Percentiles rank a stretch among this genome's conserved stretches.
Evolutionary conservation across 192 early-diverging fungal genomes (phyloP).

Genomic region (Phlyctochytrium bullatum): DNA sequence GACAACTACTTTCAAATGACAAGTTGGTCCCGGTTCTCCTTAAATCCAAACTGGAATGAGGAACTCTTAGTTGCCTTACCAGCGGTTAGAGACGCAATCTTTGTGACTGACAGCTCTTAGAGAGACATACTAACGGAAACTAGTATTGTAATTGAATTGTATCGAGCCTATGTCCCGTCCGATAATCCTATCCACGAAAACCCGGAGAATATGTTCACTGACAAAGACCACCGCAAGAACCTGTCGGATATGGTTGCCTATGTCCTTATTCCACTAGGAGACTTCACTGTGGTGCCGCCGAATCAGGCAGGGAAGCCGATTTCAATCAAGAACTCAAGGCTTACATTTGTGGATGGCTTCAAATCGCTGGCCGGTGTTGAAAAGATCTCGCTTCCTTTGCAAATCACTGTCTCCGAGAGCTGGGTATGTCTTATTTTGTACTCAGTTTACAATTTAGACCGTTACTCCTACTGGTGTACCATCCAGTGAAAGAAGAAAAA

Average conservation of each 20-base stretch:
- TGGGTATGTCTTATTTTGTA: no score
- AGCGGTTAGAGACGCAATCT: conserved; percentile 6
- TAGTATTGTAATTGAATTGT: conserved; percentile 21
- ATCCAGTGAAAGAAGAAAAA: no score
- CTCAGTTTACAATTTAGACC: no score
- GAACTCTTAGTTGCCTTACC: conserved; percentile 16
- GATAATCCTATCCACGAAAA: no score
- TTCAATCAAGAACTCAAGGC: conserved; percentile 1
- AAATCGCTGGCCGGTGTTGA: neutral
- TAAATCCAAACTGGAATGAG: conserved; percentile 23
- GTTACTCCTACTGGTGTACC: no score
- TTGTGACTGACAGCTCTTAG: no score
- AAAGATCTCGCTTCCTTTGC: neutral
- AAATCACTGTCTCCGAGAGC: conserved; percentile 14
- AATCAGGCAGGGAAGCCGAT: conserved; percentile 5
- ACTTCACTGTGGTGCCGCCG: conserved; percentile 10
- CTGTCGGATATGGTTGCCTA: conserved; percentile 17
- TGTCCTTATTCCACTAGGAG: conserved; percentile 16
- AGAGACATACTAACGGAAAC: conserved; percentile 7
- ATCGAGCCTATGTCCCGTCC: no score
- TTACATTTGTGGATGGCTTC: conserved; percentile 2
- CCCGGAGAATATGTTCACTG: no score
- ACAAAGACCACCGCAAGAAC: neutral
- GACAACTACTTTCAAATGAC: conserved; percentile 22
- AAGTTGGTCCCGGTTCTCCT: neutral